Evolutionary conservation across 768 basidiomycete genomes (phyloP).

Genomic region (Auricularia cornea): DNA sequence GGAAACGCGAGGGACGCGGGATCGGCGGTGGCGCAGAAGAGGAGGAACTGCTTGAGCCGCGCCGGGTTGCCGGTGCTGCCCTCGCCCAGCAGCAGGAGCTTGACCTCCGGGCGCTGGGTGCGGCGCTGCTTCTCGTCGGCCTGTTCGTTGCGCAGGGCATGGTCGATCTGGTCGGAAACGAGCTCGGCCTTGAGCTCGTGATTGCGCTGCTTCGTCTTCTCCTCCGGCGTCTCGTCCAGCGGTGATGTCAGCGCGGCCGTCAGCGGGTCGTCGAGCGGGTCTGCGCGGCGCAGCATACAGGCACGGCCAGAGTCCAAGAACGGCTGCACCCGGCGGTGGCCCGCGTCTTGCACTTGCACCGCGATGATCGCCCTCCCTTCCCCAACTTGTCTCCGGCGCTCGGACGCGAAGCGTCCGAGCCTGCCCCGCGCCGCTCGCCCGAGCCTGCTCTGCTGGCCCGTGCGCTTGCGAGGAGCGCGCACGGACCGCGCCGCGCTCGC

Average conservation of each 20-base stretch:
- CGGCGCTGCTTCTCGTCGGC: conserved; percentile 7
- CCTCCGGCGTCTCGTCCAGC: conserved; percentile 1
- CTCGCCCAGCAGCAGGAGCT: conserved; percentile 31
- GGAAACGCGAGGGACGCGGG: conserved; percentile 58
- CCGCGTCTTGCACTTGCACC: too few species aligned
- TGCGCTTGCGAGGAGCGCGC: too few species aligned
- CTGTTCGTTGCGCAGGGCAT: conserved; percentile 4
- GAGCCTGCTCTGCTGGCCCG: too few species aligned
- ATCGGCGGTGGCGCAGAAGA: conserved; percentile 63
- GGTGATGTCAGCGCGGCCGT: conserved; percentile 3
- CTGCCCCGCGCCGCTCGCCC: too few species aligned
- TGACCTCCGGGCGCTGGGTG: conserved; percentile 13
- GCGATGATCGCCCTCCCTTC: too few species aligned
- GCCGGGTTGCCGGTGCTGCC: conserved; percentile 49
- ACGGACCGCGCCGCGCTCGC: too few species aligned
- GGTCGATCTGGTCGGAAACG: conserved; percentile 3
- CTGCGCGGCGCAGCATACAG: not conserved
- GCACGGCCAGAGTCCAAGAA: too few species aligned
- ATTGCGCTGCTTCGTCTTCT: not conserved
- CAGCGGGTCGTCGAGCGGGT: conserved; percentile 1
- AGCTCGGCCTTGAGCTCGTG: conserved; percentile 1
- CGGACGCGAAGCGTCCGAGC: too few species aligned
- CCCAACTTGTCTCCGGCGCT: too few species aligned
- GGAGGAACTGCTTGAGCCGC: conserved; percentile 75
- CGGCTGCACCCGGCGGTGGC: too few species aligned